Conservation (phyloP, 371 early-diverging fungal genomes). For the Mucor saturninus region DNA sequence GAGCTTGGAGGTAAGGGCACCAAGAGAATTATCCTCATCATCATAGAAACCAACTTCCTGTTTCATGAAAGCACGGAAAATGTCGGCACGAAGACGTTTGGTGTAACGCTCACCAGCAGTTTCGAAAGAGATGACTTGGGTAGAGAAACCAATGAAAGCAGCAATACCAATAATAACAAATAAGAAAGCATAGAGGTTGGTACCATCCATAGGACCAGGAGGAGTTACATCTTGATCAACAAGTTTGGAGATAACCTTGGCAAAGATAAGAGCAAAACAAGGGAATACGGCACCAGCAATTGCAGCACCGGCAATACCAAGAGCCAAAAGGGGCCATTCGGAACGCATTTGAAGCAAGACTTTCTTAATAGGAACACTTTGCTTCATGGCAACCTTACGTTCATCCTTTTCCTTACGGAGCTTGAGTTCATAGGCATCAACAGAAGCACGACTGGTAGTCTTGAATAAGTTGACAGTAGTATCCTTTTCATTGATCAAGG, state of each 20-base stretch:
- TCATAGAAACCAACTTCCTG: constrained; percentile 94
- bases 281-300: constrained; percentile 67
- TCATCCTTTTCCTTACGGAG: constrained; percentile 48
- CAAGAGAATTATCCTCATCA: constrained; percentile 78
- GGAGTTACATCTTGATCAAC: constrained; percentile 24
- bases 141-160: constrained; percentile 51
- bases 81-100: constrained; percentile 57
- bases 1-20: constrained; percentile 82
- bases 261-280: constrained; percentile 51
- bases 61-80: constrained; percentile 66
- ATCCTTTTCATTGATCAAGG: constrained; percentile 30
- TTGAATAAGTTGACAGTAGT: constrained; percentile 30
- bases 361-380: constrained; percentile 52
- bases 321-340: constrained; percentile 43
- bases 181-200: constrained; percentile 78
- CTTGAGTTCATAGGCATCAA: constrained; percentile 56
- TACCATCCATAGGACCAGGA: constrained; percentile 51
- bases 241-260: constrained; percentile 40
- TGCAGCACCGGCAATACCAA: constrained; percentile 53
- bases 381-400: constrained; percentile 45
- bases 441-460: constrained; percentile 40
- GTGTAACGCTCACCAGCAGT: constrained; percentile 65
- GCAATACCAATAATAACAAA: constrained; percentile 70
- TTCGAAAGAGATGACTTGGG: constrained; percentile 50
- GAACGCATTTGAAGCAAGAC: constrained; percentile 44